These are phyloP conservation scores for Podospora pseudoanserina DNA, from an alignment of 495 filamentous ascomycete genomes.

Conservation along the genomic window DNA sequence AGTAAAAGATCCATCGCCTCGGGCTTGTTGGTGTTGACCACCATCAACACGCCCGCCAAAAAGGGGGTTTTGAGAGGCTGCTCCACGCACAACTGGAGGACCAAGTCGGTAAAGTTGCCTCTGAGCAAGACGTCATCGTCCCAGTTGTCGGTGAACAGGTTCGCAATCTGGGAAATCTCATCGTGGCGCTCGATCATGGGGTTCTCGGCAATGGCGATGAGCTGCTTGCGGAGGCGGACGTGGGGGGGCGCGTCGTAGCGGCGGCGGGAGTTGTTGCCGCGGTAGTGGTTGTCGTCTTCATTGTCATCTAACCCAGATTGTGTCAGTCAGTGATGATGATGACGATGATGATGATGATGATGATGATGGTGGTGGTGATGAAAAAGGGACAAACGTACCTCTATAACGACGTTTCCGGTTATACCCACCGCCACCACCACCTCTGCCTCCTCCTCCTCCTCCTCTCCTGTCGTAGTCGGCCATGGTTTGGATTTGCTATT, in stretches of 20 bases:
- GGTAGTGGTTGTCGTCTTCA: conserved; percentile 69
- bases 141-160: conserved; percentile 69
- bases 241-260: conserved; percentile 75
- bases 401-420: conserved; percentile 58
- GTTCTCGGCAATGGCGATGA: conserved; percentile 82
- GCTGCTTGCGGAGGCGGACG: conserved; percentile 72
- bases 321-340: background rate
- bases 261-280: conserved; percentile 68
- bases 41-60: conserved; percentile 72
- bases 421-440: conserved; percentile 41
- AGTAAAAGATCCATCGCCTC: conserved; percentile 69
- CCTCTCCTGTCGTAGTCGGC: conserved; percentile 69
- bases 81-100: conserved; percentile 74
- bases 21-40: conserved; percentile 67
- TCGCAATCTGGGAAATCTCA: conserved; percentile 71
- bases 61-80: conserved; percentile 97
- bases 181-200: conserved; percentile 77
- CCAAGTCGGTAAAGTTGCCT: conserved; percentile 63
- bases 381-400: conserved; percentile 36
- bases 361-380: background rate
- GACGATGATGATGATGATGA: background rate
- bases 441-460: conserved; percentile 30
- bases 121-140: conserved; percentile 74
- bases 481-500: conserved; percentile 45
- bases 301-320: conserved; percentile 40